phyloP scores from a whole-genome alignment of 2,329 filamentous ascomycete species.

The Arthrocladium fulminans region DNA sequence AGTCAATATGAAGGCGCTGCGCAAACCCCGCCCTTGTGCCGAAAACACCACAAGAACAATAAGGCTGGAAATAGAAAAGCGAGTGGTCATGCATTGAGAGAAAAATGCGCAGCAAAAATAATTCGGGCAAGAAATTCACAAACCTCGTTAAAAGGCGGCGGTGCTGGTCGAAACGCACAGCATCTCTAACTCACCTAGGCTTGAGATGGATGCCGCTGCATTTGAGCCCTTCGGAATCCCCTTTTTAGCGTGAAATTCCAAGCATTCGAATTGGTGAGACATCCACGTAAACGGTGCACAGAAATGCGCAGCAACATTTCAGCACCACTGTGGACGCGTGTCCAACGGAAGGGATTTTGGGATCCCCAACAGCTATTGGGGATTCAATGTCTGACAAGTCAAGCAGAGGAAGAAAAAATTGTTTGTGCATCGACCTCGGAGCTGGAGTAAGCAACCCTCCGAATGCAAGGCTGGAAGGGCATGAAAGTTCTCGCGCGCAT shows the following conservation, averaged over 20 bases:
- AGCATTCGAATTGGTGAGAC: neutral
- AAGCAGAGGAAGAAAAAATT: neutral
- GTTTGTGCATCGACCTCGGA: too few species aligned
- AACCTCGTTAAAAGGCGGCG: neutral
- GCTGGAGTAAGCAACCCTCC: too few species aligned
- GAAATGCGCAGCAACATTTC: neutral
- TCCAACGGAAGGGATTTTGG: neutral
- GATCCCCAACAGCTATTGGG: too few species aligned
- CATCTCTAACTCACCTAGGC: neutral
- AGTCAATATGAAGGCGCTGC: neutral
- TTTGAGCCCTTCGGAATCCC: neutral
- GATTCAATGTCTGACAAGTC: neutral
- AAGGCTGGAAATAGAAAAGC: neutral
- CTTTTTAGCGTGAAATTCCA: neutral
- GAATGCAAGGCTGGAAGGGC: too few species aligned
- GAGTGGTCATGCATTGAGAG: neutral
- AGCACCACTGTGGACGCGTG: neutral
- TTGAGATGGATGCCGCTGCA: neutral
- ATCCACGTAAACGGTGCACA: neutral
- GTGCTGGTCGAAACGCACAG: neutral
- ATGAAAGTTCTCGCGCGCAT: too few species aligned
- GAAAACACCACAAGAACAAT: neutral
- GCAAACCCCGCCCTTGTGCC: neutral
- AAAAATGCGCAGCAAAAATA: neutral
- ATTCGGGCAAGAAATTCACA: too few species aligned